Conservation (phyloP, 768 basidiomycete species). For the Leccinum obscurum region DNA sequence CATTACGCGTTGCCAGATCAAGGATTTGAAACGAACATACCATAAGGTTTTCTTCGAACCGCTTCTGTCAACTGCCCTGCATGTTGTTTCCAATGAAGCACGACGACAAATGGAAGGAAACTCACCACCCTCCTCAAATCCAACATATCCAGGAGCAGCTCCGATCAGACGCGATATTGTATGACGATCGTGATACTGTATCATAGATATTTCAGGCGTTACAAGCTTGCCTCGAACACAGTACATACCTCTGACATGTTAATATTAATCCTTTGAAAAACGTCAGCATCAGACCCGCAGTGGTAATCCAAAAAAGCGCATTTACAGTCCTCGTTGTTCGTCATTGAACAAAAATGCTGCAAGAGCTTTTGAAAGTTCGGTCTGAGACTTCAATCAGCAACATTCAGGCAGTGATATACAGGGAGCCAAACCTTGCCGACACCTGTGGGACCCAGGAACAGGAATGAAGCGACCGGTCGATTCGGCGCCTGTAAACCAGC, state of each 20-base stretch:
- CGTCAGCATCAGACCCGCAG: neutral
- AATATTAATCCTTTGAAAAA: slow-evolving; percentile 69
- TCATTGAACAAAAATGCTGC: slow-evolving; percentile 90
- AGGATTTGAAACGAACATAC: slow-evolving; percentile 24
- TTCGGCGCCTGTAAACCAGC: slow-evolving; percentile 89
- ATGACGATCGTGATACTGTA: too few species aligned
- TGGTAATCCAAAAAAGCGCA: slow-evolving; percentile 12
- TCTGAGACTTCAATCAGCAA: slow-evolving; percentile 38
- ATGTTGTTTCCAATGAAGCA: neutral
- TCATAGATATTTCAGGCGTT: too few species aligned
- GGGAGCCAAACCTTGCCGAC: slow-evolving; percentile 65
- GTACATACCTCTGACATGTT: slow-evolving; percentile 83
- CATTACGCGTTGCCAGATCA: neutral
- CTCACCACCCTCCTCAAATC: slow-evolving; percentile 68
- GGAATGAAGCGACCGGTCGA: slow-evolving; percentile 88
- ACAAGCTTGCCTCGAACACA: neutral
- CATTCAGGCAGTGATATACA: neutral
- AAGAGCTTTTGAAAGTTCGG: slow-evolving; percentile 85
- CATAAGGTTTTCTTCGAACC: slow-evolving; percentile 61
- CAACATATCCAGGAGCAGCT: slow-evolving; percentile 81
- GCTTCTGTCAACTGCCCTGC: slow-evolving; percentile 63
- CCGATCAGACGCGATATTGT: slow-evolving; percentile 87
- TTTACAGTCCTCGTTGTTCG: slow-evolving; percentile 80
- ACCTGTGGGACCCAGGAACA: slow-evolving; percentile 88
- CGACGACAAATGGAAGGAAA: neutral